A percentile compares a stretch with the other conserved stretches of the same genome.
Conservation (phyloP, 345 rosid species). For the Citrus trifoliata region DNA sequence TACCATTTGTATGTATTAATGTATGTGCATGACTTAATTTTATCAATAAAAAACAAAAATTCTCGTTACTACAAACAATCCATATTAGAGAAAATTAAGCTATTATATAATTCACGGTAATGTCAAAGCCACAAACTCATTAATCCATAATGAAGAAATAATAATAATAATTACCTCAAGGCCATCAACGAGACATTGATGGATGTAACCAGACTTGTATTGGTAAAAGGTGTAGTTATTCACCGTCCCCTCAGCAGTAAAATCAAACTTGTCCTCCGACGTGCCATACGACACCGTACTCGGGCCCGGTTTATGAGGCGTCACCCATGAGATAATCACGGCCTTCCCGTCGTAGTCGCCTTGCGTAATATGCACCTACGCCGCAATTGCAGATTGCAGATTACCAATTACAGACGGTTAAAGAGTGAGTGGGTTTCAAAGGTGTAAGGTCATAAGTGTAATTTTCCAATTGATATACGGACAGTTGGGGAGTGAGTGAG, state of each 20-base stretch:
- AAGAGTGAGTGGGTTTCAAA: no score
- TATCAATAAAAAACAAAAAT: background rate
- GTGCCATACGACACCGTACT: constrained; percentile 61
- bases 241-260: constrained; percentile 55
- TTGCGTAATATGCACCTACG: constrained; percentile 87
- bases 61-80: background rate
- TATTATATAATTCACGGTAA: background rate
- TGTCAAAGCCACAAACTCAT: background rate
- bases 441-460: background rate
- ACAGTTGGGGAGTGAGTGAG: no score
- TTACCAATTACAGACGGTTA: background rate
- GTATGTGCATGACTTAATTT: background rate
- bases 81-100: constrained; percentile 6
- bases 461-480: no score
- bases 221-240: constrained; percentile 69
- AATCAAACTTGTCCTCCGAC: constrained; percentile 41
- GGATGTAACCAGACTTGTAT: constrained; percentile 84
- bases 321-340: constrained; percentile 87
- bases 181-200: constrained; percentile 68
- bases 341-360: constrained; percentile 91
- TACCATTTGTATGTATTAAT: background rate
- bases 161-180: constrained; percentile 55
- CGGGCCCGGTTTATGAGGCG: constrained; percentile 62
- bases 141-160: constrained; percentile 5
- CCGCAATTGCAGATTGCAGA: no score